phyloP scores from a whole-genome alignment of 2,329 filamentous ascomycete species.

The Phymatotrichopsis omnivora region DNA sequence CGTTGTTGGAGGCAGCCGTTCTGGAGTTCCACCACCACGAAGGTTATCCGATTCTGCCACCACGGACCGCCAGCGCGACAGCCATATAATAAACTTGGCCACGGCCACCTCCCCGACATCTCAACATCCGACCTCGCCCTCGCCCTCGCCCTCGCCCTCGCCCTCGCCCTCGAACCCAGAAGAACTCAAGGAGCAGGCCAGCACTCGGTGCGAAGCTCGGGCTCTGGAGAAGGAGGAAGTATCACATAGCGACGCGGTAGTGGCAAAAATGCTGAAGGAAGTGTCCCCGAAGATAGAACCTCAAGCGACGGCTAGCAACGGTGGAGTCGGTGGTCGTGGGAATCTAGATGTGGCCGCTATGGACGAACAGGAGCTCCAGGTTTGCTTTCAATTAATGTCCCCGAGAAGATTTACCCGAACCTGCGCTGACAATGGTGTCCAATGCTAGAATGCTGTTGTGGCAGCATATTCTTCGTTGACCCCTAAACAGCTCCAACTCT shows the following conservation, averaged over 20 bases:
- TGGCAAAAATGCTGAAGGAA: background rate
- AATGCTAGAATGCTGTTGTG: constrained; percentile 20
- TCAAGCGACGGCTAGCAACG: background rate
- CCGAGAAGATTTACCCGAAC: background rate
- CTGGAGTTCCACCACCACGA: too few relatives aligned
- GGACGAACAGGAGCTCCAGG: constrained; percentile 25
- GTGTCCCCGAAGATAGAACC: background rate
- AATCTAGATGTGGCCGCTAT: constrained; percentile 19
- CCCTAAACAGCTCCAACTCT: constrained; percentile 25
- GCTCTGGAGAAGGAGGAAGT: too few relatives aligned
- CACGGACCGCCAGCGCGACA: too few relatives aligned
- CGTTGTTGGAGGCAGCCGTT: too few relatives aligned
- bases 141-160: too few relatives aligned
- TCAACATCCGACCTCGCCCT: constrained; percentile 87
- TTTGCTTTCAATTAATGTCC: background rate
- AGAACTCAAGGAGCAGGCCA: background rate
- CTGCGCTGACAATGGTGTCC: background rate
- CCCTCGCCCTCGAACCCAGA: constrained; percentile 67
- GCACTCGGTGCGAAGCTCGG: background rate
- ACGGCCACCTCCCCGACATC: too few relatives aligned
- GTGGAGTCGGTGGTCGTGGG: background rate
- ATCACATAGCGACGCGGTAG: background rate
- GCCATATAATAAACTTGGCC: too few relatives aligned
- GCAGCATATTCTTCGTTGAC: constrained; percentile 25
- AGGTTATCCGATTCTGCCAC: too few relatives aligned